Evolutionary conservation across 176 grass and related monocot species (phyloP).

Genomic region (Rhynchospora tenuis): DNA sequence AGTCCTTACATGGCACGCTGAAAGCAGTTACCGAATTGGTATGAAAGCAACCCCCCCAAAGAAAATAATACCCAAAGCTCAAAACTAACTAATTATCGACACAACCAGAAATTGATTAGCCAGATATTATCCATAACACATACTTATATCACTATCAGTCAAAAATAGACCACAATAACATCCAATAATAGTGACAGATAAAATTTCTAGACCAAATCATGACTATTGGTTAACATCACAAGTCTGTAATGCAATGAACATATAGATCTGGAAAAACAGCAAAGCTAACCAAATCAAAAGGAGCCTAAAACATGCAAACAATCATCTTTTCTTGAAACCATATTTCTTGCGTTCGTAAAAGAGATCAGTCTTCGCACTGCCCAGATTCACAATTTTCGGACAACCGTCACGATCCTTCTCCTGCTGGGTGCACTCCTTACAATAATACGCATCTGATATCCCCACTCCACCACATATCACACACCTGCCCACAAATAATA

Average conservation of each 20-base stretch:
- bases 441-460: slow-evolving; percentile 83
- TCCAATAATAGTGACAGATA: neutral
- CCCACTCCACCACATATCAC: slow-evolving; percentile 75
- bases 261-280: neutral
- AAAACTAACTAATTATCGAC: neutral
- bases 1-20: no score
- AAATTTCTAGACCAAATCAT: neutral
- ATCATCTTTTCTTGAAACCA: slow-evolving; percentile 24
- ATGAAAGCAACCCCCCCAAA: no score
- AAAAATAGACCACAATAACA: neutral
- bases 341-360: slow-evolving; percentile 58
- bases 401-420: slow-evolving; percentile 77
- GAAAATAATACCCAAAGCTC: no score
- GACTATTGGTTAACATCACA: neutral
- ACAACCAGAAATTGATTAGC: neutral
- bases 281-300: neutral
- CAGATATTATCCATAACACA: neutral
- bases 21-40: no score
- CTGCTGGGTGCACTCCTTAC: slow-evolving; percentile 85
- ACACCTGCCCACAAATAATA: slow-evolving; percentile 32
- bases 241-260: neutral
- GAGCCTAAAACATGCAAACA: neutral
- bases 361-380: slow-evolving; percentile 80
- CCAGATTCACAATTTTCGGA: slow-evolving; percentile 81
- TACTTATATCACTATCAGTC: neutral